A percentile compares a stretch with the other conserved stretches of the same genome.
These are phyloP conservation scores for Nemania serpens DNA, from an alignment of 2,329 filamentous ascomycete species.

Conservation along the genomic window DNA sequence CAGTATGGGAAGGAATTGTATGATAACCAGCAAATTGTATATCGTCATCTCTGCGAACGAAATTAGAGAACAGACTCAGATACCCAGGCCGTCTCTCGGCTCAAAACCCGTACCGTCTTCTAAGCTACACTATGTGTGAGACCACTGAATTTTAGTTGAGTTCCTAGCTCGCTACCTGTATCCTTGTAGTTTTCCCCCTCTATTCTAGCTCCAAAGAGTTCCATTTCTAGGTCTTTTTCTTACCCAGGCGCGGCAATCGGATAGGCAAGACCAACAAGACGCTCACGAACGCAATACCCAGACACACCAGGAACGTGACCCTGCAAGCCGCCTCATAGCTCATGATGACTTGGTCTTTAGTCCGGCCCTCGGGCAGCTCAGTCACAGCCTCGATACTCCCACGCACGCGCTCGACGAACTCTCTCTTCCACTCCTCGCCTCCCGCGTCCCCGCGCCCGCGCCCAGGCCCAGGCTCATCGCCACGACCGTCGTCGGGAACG, in stretches of 20 bases:
- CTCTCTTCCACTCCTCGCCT: constrained; percentile 59
- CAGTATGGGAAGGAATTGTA: constrained; percentile 17
- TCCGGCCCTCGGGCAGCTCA: constrained; percentile 45
- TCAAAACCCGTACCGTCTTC: not conserved
- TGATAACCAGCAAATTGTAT: constrained; percentile 26
- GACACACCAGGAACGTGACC: constrained; percentile 51
- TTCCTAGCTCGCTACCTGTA: not conserved
- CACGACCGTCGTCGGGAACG: not conserved
- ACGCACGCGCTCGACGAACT: constrained; percentile 57
- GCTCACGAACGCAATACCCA: constrained; percentile 53
- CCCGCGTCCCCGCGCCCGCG: constrained; percentile 28
- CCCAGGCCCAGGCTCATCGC: not conserved
- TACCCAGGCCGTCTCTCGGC: constrained; percentile 9
- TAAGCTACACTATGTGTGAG: not conserved
- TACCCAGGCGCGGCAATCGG: constrained; percentile 57
- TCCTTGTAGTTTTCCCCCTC: constrained; percentile 24
- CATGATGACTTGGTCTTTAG: constrained; percentile 58
- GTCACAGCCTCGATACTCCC: constrained; percentile 60
- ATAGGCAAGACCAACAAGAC: constrained; percentile 55
- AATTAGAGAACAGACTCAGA: constrained; percentile 15
- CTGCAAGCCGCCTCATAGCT: constrained; percentile 59
- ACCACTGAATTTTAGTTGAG: not conserved
- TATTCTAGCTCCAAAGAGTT: constrained; percentile 38
- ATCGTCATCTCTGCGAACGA: constrained; percentile 9
- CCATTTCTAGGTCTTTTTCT: not conserved